These are phyloP conservation scores for Didymella pomorum DNA, from an alignment of 2,329 filamentous ascomycete genomes.

Conservation along the genomic window DNA sequence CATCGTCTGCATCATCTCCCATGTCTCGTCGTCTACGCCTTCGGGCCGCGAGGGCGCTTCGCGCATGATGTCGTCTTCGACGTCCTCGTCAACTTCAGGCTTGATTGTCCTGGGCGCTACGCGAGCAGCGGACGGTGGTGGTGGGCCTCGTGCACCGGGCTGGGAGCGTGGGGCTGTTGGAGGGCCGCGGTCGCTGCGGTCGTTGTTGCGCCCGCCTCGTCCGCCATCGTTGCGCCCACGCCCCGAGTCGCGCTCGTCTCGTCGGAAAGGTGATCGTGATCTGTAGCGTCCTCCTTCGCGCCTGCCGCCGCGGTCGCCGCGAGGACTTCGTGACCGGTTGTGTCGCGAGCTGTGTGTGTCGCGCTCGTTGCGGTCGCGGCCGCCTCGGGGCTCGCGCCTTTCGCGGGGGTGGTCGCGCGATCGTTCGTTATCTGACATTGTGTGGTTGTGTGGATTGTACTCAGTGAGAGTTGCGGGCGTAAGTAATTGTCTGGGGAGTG, in stretches of 20 bases:
- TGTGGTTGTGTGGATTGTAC: slow-evolving; percentile 2
- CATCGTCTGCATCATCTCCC: slow-evolving; percentile 85
- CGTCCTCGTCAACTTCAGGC: slow-evolving; percentile 28
- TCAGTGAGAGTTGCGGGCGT: background rate
- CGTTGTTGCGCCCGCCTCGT: slow-evolving; percentile 27
- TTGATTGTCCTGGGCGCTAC: slow-evolving; percentile 1
- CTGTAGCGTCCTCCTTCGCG: slow-evolving; percentile 35
- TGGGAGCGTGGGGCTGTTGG: background rate
- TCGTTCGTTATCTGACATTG: slow-evolving; percentile 39
- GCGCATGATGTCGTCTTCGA: slow-evolving; percentile 39
- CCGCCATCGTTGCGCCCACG: slow-evolving; percentile 28
- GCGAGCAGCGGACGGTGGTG: background rate
- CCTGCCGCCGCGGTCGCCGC: slow-evolving; percentile 39
- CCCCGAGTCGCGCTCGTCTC: slow-evolving; percentile 31
- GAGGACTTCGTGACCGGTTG: slow-evolving; percentile 47
- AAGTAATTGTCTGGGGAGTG: background rate
- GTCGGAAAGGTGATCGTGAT: slow-evolving; percentile 39
- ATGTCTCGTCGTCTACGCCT: slow-evolving; percentile 68
- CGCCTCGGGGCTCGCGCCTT: slow-evolving; percentile 31
- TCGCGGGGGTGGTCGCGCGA: slow-evolving; percentile 37
- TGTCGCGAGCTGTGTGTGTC: slow-evolving; percentile 37
- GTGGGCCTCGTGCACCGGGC: background rate
- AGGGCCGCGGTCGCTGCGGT: slow-evolving; percentile 26
- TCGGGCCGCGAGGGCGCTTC: slow-evolving; percentile 38
- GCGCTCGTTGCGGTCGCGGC: slow-evolving; percentile 25